These are phyloP conservation scores for Ophiosphaerella narmari DNA, from an alignment of 2,329 filamentous ascomycete genomes.

Conservation along the genomic window DNA sequence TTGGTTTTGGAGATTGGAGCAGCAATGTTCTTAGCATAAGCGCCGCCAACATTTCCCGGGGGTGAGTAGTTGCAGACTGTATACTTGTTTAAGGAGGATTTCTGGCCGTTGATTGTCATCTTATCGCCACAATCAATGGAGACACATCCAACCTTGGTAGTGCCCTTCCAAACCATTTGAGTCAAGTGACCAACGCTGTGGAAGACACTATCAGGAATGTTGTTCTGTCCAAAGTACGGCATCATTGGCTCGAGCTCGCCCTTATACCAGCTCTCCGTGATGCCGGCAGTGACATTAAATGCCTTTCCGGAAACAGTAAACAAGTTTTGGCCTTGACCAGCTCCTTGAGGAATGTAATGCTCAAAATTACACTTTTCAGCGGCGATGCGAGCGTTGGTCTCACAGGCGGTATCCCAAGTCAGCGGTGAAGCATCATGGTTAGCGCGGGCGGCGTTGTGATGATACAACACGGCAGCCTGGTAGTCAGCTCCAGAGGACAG, in stretches of 20 bases:
- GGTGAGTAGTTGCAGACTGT: conserved; percentile 88
- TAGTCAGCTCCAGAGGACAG: conserved; percentile 34
- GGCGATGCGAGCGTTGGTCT: conserved; percentile 65
- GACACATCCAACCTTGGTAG: conserved; percentile 44
- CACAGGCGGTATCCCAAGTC: conserved; percentile 68
- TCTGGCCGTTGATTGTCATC: conserved; percentile 26
- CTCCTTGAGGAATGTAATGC: conserved; percentile 54
- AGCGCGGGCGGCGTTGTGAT: conserved; percentile 85
- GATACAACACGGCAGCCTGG: conserved; percentile 55
- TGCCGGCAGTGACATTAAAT: conserved; percentile 66
- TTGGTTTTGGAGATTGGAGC: conserved; percentile 37
- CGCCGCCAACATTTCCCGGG: conserved; percentile 62
- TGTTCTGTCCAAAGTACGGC: conserved; percentile 62
- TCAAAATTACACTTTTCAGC: conserved; percentile 75
- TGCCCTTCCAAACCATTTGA: conserved; percentile 45
- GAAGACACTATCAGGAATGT: conserved; percentile 55
- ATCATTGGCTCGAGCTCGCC: conserved; percentile 67
- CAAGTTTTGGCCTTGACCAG: conserved; percentile 89
- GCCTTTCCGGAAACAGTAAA: conserved; percentile 65
- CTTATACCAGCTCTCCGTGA: conserved; percentile 89
- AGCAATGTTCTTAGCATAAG: conserved; percentile 60
- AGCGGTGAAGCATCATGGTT: conserved; percentile 76
- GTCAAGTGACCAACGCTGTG: conserved; percentile 43
- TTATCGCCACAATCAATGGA: conserved; percentile 35
- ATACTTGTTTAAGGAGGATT: conserved; percentile 40